Evolutionary conservation across 495 filamentous ascomycete genomes (phyloP), one percentile per base, ranked within the genome.

Genomic region (Tuber magnatum): DNA sequence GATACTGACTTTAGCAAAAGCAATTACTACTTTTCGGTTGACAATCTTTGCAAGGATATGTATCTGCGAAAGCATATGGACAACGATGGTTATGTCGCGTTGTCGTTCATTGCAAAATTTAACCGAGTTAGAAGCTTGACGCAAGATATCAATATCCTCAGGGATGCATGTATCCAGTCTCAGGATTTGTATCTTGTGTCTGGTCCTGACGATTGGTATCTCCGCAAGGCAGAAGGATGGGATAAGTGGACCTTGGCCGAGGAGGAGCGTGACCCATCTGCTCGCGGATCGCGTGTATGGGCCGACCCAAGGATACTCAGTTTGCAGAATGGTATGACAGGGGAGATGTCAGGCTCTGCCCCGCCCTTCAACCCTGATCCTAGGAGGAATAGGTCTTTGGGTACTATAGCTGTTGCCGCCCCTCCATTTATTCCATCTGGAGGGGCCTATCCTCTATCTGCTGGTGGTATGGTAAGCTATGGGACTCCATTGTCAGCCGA

Each of bases 21-120:
- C 41, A 92, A 96, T 80, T 98, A 98, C 84, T 99, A 98, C 83
- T 95, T 99, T 85, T 98, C 94, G 0, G 87, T 97, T 14, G 93
- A 98, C 78, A 98, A 98, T 83, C 88, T 97, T 73, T 94, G 92
- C 88, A 98, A 97, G 84, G 95, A 99, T 80, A 87, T 91, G 79
- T 98, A 89, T 84, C 87, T 99, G 42, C 90, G 95, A 43, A 90
- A 89, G 76, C 91, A 93, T 72, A 97, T 99, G 96, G 94, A 99
- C 81, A 91, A 89, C 3, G 91, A 97, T 83, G 95, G 95, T 14
- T 99, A 92, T 82, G 94, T 97, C n/a, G 88, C 87, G 72, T 83
- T 99, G 73, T 83, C 83, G 40, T 86, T 97, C 68, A 90, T 99
- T 76, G 90, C 92, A 14, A 86, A 84, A 61, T 99, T 99, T 86